Percentiles rank a stretch among this genome's conserved stretches.
Evolutionary conservation across 495 filamentous ascomycete genomes (phyloP).

Genomic region (Beverwykella pulmonaria): DNA sequence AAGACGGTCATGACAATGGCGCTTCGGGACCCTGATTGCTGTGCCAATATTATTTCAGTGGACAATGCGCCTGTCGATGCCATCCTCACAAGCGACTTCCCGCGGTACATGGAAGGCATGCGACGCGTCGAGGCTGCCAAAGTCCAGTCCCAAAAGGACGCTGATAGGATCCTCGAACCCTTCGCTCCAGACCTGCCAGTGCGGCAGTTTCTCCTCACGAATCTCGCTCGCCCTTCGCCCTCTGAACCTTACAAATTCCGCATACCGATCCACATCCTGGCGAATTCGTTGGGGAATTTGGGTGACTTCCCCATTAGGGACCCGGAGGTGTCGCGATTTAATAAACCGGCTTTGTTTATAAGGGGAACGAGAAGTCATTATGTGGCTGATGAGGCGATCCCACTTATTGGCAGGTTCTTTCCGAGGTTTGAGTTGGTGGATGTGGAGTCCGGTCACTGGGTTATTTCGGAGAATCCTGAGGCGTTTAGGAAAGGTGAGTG

Average conservation of each 20-base stretch:
- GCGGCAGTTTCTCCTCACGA: constrained; percentile 93
- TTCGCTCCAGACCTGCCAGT: constrained; percentile 79
- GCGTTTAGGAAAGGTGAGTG: constrained; percentile 76
- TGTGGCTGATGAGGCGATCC: constrained; percentile 84
- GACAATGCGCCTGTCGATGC: constrained; percentile 93
- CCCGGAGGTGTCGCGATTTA: constrained; percentile 62
- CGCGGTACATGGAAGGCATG: constrained; percentile 83
- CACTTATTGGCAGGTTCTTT: constrained; percentile 86
- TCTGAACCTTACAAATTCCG: constrained; percentile 56
- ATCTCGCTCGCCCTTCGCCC: constrained; percentile 62
- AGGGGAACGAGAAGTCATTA: constrained; percentile 83
- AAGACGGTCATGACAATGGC: constrained; percentile 92
- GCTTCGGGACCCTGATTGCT: constrained; percentile 63
- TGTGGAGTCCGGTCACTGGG: constrained; percentile 89
- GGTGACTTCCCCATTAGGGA: constrained; percentile 83
- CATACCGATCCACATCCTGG: constrained; percentile 64
- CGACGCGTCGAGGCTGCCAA: constrained; percentile 69
- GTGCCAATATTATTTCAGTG: constrained; percentile 74
- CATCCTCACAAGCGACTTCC: constrained; percentile 71
- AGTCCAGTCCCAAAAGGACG: constrained; percentile 71
- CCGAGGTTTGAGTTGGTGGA: constrained; percentile 78
- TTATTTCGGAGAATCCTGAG: constrained; percentile 90
- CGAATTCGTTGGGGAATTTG: constrained; percentile 63
- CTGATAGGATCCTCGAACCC: constrained; percentile 73
- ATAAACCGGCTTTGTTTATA: constrained; percentile 79